Evolutionary conservation across 2,329 filamentous ascomycete genomes (phyloP).

Genomic region (Neofusicoccum cordaticola): DNA sequence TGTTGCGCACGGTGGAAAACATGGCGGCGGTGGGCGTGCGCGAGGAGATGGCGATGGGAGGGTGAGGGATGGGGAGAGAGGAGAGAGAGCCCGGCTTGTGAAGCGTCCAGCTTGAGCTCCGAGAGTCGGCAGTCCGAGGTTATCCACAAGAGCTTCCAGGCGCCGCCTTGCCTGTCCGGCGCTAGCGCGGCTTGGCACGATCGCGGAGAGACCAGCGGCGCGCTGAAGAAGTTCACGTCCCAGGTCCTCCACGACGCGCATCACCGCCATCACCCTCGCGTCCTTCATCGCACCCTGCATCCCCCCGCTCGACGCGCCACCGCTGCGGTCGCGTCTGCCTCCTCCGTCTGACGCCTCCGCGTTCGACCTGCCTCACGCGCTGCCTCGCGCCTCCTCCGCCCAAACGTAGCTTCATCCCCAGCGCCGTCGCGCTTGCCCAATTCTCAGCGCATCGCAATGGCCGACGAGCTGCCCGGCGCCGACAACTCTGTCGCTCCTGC

Average conservation of each 20-base stretch:
- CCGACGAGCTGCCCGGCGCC: slow-evolving; percentile 32
- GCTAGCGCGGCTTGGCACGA: background rate
- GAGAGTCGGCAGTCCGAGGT: slow-evolving; percentile 18
- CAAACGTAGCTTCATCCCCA: slow-evolving; percentile 23
- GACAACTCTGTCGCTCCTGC: slow-evolving; percentile 24
- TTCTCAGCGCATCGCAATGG: slow-evolving; percentile 26
- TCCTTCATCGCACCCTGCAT: background rate
- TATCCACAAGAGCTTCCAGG: slow-evolving; percentile 16
- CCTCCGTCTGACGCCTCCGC: background rate
- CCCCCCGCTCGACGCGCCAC: background rate
- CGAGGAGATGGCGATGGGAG: slow-evolving; percentile 1
- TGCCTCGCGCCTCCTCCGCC: background rate
- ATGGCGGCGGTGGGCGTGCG: slow-evolving; percentile 22
- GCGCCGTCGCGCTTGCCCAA: slow-evolving; percentile 24
- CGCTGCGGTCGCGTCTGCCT: background rate
- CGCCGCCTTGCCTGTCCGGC: background rate
- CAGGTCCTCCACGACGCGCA: slow-evolving; percentile 17
- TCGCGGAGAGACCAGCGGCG: slow-evolving; percentile 15
- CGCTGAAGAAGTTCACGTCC: slow-evolving; percentile 18
- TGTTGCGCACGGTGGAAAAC: slow-evolving; percentile 36
- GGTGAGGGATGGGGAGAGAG: background rate
- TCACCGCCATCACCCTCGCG: slow-evolving; percentile 12
- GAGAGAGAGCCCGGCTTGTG: background rate
- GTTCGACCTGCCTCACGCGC: background rate
- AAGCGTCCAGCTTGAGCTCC: slow-evolving; percentile 11